Base-by-base conservation (phyloP, 495 filamentous ascomycete species). In the Apodospora peruviana region DNA sequence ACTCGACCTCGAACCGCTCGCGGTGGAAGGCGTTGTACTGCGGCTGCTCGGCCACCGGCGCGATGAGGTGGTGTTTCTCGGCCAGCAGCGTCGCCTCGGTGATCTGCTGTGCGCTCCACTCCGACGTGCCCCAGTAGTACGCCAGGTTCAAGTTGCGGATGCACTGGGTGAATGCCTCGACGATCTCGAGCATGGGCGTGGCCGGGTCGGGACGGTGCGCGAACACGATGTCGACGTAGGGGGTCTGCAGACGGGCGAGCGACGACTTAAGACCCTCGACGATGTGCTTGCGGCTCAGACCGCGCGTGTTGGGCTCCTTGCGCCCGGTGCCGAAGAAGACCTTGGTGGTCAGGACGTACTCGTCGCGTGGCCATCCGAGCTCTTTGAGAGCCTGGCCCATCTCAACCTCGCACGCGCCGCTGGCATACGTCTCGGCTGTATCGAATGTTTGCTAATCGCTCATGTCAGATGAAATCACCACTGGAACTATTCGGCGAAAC, bases 51-150 rank as follows among this genome's bases (percentile, higher is more conserved):
- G 87, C 84, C 20, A 86, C 62, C 7, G 89, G 90, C 2, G 84
- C 88, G 48, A 95, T 81, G n/a, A 95, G 74, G 18, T 82, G 78
- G 32, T 93, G 72, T 50, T 71, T 75, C 51, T 88, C 84, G 12
- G 90, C 90, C 32, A 87, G 68, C 36, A 81, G 73, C 72, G 83
- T 88, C 5, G 90, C 90, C 48, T 84, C 75, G 7, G 79, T 76
- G 59, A 95, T 91, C 70, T 95, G 87, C 43, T 79, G 81, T 7
- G 89, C 87, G 48, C 74, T 76, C 90, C 89, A 94, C 72, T 91
- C 87, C 0, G 84, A 88, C 1, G 90, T 94, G 25, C 90, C 90
- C 90, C 89, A 95, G 76, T 94, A 93, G 61, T 93, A 84, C 19
- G 85, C 82, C 39, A 65, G 60, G 70, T 89, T 85, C 36, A 88